A percentile compares a stretch with the other conserved stretches of the same genome.
Evolutionary conservation across 2,329 filamentous ascomycete species (phyloP).

Genomic region (Colletotrichum abscissum): DNA sequence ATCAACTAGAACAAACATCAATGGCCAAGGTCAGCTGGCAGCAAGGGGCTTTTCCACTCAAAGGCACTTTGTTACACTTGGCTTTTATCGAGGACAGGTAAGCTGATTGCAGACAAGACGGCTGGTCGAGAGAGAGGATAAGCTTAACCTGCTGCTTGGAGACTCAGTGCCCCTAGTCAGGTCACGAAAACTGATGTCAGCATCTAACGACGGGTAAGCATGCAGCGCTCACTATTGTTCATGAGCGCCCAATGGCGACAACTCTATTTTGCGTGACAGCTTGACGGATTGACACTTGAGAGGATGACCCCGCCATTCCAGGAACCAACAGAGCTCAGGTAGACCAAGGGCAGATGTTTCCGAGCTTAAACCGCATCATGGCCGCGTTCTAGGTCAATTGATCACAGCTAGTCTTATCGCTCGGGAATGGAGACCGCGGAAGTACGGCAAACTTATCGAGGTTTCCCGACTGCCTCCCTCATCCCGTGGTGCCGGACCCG

Average conservation of each 20-base stretch:
- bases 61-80: background rate
- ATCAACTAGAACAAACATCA: background rate
- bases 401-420: background rate
- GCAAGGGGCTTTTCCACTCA: background rate
- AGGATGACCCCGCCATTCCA: background rate
- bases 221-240: background rate
- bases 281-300: no score
- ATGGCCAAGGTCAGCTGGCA: background rate
- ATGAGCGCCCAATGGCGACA: background rate
- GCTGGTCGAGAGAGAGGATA: background rate
- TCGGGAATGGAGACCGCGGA: background rate
- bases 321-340: background rate
- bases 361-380: background rate
- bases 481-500: slow-evolving; percentile 8
- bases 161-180: background rate
- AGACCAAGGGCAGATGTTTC: background rate
- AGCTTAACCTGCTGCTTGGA: background rate
- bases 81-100: background rate
- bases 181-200: background rate
- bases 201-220: background rate
- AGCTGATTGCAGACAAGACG: background rate
- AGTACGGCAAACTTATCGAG: slow-evolving; percentile 12
- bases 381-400: background rate
- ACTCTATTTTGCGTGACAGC: background rate
- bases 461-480: background rate